Conservation (phyloP, 768 basidiomycete genomes). For the Thelephora ganbajun region DNA sequence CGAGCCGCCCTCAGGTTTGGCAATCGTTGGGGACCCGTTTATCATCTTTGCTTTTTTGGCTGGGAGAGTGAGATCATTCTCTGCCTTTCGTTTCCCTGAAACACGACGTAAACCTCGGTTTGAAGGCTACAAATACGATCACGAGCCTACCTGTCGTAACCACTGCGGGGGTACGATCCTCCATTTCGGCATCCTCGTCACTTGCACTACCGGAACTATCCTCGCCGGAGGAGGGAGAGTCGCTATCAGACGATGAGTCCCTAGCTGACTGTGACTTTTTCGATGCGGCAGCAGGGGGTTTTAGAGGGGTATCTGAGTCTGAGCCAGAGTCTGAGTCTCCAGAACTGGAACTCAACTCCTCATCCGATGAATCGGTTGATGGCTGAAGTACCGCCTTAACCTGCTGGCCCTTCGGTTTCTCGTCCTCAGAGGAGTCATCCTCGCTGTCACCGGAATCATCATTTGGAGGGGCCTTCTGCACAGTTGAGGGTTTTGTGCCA, state of each 20-base stretch:
- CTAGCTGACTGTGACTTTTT: constrained; percentile 11
- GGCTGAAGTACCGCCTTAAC: constrained; percentile 14
- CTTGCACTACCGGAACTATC: constrained; percentile 20
- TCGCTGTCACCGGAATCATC: not conserved
- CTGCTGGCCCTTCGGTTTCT: constrained; percentile 24
- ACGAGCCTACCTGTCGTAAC: constrained; percentile 13
- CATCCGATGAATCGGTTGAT: constrained; percentile 11
- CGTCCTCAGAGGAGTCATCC: constrained; percentile 19
- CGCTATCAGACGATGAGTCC: constrained; percentile 15
- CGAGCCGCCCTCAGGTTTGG: constrained; percentile 24
- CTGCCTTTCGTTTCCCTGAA: constrained; percentile 73
- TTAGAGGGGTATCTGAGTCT: constrained; percentile 9
- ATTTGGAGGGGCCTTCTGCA: constrained; percentile 6
- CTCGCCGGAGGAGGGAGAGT: constrained; percentile 14
- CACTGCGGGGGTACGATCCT: constrained; percentile 23
- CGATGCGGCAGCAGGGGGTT: constrained; percentile 12
- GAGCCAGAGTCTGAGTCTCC: constrained; percentile 7
- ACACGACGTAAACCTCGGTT: constrained; percentile 1
- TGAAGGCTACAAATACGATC: constrained; percentile 17
- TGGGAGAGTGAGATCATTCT: constrained; percentile 39
- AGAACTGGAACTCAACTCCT: constrained; percentile 10
- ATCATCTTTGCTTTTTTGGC: constrained; percentile 76
- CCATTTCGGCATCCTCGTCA: constrained; percentile 49
- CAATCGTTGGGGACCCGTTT: constrained; percentile 30
- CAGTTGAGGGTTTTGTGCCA: constrained; percentile 4